These are phyloP conservation scores for Hemisphaericaspora xylanilytica DNA, from an alignment of 1,139 yeast species.

Conservation along the genomic window DNA sequence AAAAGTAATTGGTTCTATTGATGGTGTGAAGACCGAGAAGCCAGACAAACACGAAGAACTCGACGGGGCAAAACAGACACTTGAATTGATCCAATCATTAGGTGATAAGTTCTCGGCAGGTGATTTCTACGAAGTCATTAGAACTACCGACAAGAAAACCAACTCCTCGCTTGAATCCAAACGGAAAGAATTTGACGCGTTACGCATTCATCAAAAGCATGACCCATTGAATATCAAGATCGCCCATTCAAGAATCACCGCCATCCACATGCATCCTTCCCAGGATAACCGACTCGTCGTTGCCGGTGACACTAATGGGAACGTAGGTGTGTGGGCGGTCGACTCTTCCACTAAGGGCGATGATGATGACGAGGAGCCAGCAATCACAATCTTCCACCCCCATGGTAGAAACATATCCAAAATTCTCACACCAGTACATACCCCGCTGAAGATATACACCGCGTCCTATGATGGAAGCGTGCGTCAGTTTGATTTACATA, in stretches of 20 bases:
- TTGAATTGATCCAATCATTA: constrained; percentile 39
- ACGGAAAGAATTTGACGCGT: constrained; percentile 51
- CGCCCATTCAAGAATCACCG: constrained; percentile 69
- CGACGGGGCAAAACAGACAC: constrained; percentile 30
- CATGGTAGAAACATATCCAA: constrained; percentile 76
- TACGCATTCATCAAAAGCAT: constrained; percentile 52
- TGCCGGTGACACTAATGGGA: constrained; percentile 87
- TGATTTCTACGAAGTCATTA: constrained; percentile 63
- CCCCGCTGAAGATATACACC: constrained; percentile 58
- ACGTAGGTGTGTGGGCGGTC: constrained; percentile 87
- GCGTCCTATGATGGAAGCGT: constrained; percentile 87
- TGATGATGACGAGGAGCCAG: constrained; percentile 41
- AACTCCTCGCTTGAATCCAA: constrained; percentile 42
- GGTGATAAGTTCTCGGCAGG: constrained; percentile 70
- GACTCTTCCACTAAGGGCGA: constrained; percentile 29
- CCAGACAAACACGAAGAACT: constrained; percentile 14
- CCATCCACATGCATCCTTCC: constrained; percentile 76
- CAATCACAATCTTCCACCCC: constrained; percentile 60
- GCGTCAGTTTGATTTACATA: constrained; percentile 64
- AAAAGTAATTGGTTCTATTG: constrained; percentile 20
- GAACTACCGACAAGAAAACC: constrained; percentile 25
- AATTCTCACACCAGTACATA: constrained; percentile 50
- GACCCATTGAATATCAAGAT: constrained; percentile 72
- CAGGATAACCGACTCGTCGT: constrained; percentile 58
- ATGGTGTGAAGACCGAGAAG: constrained; percentile 13